Percentiles rank a stretch among this genome's conserved stretches.
These are phyloP conservation scores for Lanmaoa pseudosensibilis DNA, from an alignment of 768 basidiomycete genomes.

Conservation along the genomic window DNA sequence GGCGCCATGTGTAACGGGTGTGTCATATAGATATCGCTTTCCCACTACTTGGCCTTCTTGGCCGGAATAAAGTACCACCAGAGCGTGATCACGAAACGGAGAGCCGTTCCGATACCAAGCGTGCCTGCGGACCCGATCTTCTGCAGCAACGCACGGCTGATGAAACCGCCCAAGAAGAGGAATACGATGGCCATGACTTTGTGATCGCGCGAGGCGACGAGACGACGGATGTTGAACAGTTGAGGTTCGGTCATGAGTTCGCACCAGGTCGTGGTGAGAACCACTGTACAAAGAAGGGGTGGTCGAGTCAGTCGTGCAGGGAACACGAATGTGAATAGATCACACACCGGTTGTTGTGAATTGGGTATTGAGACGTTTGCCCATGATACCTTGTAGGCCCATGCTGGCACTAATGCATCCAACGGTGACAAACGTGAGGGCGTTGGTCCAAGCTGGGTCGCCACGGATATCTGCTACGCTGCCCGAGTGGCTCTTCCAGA, in stretches of 20 bases:
- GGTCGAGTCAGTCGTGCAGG: background rate
- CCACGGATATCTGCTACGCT: slow-evolving; percentile 55
- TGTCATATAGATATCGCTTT: background rate
- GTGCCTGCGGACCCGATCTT: slow-evolving; percentile 60
- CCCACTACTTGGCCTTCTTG: slow-evolving; percentile 17
- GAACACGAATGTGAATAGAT: background rate
- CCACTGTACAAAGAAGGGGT: slow-evolving; percentile 45
- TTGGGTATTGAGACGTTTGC: slow-evolving; percentile 76
- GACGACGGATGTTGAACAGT: slow-evolving; percentile 57
- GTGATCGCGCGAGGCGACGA: slow-evolving; percentile 65
- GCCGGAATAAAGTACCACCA: slow-evolving; percentile 65
- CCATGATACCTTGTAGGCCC: slow-evolving; percentile 85
- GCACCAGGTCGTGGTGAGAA: slow-evolving; percentile 87
- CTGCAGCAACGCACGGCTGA: slow-evolving; percentile 57
- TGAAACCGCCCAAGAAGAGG: slow-evolving; percentile 80
- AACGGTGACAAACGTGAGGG: slow-evolving; percentile 64
- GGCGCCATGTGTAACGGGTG: background rate
- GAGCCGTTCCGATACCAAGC: slow-evolving; percentile 63
- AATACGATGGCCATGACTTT: slow-evolving; percentile 61
- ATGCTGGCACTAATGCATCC: slow-evolving; percentile 76
- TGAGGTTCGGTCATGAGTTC: slow-evolving; percentile 82
- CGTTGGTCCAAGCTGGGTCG: slow-evolving; percentile 69
- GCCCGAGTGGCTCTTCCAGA: slow-evolving; percentile 67
- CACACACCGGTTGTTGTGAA: slow-evolving; percentile 73
- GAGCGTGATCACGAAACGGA: slow-evolving; percentile 60